Conservation (phyloP, 2,329 filamentous ascomycete genomes). For the Bertia moriformis region DNA sequence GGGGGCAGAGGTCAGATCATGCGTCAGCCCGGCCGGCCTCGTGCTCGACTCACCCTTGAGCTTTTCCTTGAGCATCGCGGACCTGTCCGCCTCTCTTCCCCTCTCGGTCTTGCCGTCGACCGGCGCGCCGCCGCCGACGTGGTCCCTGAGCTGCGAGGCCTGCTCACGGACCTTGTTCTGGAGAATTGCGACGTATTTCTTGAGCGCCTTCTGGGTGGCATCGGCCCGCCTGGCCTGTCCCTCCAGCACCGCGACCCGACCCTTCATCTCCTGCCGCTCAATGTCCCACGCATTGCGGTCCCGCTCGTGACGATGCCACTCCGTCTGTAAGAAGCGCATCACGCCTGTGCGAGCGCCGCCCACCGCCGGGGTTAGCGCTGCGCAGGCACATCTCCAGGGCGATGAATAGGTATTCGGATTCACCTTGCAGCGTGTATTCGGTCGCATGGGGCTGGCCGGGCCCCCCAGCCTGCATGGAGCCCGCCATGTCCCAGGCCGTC, state of each 20-base stretch:
- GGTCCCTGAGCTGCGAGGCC: conserved; percentile 50
- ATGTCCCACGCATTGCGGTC: conserved; percentile 98
- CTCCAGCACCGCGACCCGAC: conserved; percentile 84
- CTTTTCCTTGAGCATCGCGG: conserved; percentile 39
- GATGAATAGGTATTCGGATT: too few species aligned
- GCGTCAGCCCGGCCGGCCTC: too few species aligned
- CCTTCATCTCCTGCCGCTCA: conserved; percentile 97
- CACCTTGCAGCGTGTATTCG: conserved; percentile 46
- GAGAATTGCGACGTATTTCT: conserved; percentile 78
- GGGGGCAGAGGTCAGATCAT: too few species aligned
- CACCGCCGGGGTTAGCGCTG: not conserved
- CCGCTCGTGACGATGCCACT: conserved; percentile 97
- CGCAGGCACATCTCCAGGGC: conserved; percentile 1
- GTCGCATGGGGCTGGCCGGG: conserved; percentile 40
- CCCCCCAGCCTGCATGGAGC: conserved; percentile 27
- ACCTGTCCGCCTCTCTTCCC: conserved; percentile 32
- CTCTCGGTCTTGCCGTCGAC: too few species aligned
- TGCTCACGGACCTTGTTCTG: conserved; percentile 80
- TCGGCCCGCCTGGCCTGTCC: conserved; percentile 77
- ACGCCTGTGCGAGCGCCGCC: conserved; percentile 59
- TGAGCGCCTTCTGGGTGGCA: conserved; percentile 74
- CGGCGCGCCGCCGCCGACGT: too few species aligned
- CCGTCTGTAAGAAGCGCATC: conserved; percentile 97
- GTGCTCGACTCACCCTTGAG: conserved; percentile 36
- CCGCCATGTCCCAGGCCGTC: too few species aligned